Conservation (phyloP, 768 basidiomycete genomes). For the Boletellus ananas region DNA sequence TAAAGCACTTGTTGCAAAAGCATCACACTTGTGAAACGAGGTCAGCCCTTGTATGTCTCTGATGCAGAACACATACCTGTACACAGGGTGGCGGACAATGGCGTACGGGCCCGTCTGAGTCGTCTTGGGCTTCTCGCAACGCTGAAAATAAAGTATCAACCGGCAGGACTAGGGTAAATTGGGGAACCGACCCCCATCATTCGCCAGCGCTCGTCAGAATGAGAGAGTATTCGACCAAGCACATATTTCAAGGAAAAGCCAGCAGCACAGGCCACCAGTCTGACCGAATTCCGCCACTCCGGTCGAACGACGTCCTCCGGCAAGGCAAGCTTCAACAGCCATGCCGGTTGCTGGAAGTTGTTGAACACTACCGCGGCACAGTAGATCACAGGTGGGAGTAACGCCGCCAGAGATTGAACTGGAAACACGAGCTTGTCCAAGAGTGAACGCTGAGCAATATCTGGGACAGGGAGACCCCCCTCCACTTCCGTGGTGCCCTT, state of each 20-base stretch:
- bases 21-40: slow-evolving; percentile 10
- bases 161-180: background rate
- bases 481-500: slow-evolving; percentile 7
- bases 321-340: slow-evolving; percentile 29
- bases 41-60: background rate
- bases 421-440: slow-evolving; percentile 29
- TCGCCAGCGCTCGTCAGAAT: slow-evolving; percentile 29
- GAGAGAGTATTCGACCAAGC: slow-evolving; percentile 7
- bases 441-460: slow-evolving; percentile 12
- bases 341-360: slow-evolving; percentile 33
- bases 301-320: slow-evolving; percentile 20
- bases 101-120: slow-evolving; percentile 33
- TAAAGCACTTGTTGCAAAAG: slow-evolving; percentile 24
- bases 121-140: slow-evolving; percentile 29
- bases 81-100: slow-evolving; percentile 36
- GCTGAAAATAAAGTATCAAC: slow-evolving; percentile 13
- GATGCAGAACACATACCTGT: slow-evolving; percentile 23
- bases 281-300: slow-evolving; percentile 23
- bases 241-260: slow-evolving; percentile 16
- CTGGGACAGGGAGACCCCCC: slow-evolving; percentile 17
- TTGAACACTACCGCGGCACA: slow-evolving; percentile 26
- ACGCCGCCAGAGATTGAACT: slow-evolving; percentile 21
- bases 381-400: slow-evolving; percentile 29
- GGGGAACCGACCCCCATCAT: slow-evolving; percentile 28
- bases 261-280: slow-evolving; percentile 27